Conservation (phyloP, 257 asterid genomes). For the Lithospermum erythrorhizon region DNA sequence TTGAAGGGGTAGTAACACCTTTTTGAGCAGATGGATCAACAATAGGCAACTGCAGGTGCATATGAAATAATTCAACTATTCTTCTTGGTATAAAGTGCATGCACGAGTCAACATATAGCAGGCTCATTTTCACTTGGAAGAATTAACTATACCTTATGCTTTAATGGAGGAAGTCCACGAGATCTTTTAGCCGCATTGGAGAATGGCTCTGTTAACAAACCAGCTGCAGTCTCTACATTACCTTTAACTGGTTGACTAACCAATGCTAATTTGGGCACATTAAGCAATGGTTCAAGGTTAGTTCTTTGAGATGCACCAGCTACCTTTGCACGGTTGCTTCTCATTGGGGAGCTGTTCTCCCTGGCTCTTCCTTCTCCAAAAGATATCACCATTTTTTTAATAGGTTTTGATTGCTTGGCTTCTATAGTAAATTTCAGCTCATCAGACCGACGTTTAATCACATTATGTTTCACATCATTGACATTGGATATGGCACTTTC, state of each 20-base stretch:
- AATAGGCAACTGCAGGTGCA: conserved; percentile 40
- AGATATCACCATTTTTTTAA: conserved; percentile 64
- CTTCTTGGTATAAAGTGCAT: neutral
- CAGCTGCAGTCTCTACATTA: conserved; percentile 33
- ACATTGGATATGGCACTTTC: conserved; percentile 19
- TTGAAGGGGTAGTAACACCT: conserved; percentile 16
- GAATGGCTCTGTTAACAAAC: conserved; percentile 24
- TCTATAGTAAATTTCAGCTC: conserved; percentile 29
- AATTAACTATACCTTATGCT: conserved; percentile 54
- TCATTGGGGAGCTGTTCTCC: conserved; percentile 79
- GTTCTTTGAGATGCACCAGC: conserved; percentile 30
- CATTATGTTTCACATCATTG: conserved; percentile 23
- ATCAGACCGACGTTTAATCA: conserved; percentile 21
- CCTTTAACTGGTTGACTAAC: conserved; percentile 24
- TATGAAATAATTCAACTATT: neutral
- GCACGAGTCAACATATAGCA: neutral
- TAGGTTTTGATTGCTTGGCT: conserved; percentile 53
- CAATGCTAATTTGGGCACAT: conserved; percentile 31
- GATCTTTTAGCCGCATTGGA: conserved; percentile 36
- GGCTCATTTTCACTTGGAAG: conserved; percentile 1
- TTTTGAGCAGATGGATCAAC: conserved; percentile 49
- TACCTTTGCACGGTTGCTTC: conserved; percentile 38
- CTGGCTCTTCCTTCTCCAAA: conserved; percentile 70
- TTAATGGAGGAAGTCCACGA: conserved; percentile 41
- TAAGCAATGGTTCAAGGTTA: conserved; percentile 44